Base-by-base conservation (phyloP, 495 filamentous ascomycete genomes). In the Xeromyces bisporus region DNA sequence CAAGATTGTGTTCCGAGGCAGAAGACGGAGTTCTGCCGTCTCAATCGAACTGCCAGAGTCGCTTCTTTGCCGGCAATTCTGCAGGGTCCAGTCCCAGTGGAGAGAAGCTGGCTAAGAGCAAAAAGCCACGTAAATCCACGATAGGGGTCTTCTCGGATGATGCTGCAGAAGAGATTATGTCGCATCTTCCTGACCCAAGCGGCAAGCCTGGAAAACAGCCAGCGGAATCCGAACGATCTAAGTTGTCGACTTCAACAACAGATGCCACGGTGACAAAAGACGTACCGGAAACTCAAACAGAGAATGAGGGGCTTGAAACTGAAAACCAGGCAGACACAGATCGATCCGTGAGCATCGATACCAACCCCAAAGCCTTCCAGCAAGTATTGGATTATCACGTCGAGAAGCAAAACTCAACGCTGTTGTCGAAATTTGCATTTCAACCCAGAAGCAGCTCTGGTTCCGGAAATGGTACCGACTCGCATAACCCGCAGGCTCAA, bases 81-180 rank as follows among this genome's bases (percentile, higher is more conserved):
- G 34, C 53, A 18, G 60, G 67, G 28, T 46, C 49, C 7, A 73
- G 62, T 36, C 67, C 69, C n/a, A 69, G 60, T 18, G 44, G 60
- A 9, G 53, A 61, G 15, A 69, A 66, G 34, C 33, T 48, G 3
- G 50, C 43, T 12, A 53, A 50, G 12, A 53, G 37, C 29, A 73
- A 62, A 35, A 60, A 60, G 29, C 44, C 49, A 24, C 65, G 66
- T 15, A 62, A 64, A 25, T 57, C 58, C 5, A 55, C 53, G 4
- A 38, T 78, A 33, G 65, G 66, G 25, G 59, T 80, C 2, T 80
- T 67, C 42, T 80, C 75, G 1, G 77, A 82, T 40, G 75, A 79
- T 36, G 60, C 70, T 1, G 56, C 71, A 12, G 73, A 75, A 35
- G 73, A 75, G 24, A 68, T 67, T 14, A 66, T 72, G 56, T 60